A percentile compares a stretch with the other conserved stretches of the same genome.
phyloP scores from a whole-genome alignment of 177 flowering plant species.

The Vitis hybrid region DNA sequence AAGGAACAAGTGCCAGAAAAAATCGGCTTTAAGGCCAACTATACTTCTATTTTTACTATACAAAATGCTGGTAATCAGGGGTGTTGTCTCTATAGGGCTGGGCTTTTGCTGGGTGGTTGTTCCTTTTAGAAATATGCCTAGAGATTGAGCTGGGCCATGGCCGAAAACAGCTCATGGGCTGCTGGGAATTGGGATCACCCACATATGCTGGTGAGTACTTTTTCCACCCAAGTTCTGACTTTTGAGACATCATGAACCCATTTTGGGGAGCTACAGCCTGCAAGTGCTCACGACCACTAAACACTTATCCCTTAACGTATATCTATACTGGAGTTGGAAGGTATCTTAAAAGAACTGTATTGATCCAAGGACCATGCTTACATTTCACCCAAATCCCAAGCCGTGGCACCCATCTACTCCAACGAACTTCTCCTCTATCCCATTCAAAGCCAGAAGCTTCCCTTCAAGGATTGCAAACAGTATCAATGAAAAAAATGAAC shows the following conservation, averaged over 20 bases:
- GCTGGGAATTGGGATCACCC: too few species aligned
- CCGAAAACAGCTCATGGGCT: too few species aligned
- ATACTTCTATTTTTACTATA: too few species aligned
- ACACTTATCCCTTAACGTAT: neutral
- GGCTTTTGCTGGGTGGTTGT: too few species aligned
- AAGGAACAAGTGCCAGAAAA: too few species aligned
- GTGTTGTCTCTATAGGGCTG: neutral
- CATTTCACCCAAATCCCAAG: constrained; percentile 13
- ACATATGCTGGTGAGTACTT: too few species aligned
- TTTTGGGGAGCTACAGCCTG: neutral
- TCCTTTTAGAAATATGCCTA: too few species aligned
- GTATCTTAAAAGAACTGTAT: too few species aligned
- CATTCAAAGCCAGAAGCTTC: constrained; percentile 5
- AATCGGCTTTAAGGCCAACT: too few species aligned
- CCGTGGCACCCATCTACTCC: constrained; percentile 13
- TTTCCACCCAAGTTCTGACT: too few species aligned
- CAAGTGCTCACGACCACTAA: neutral
- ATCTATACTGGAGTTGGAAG: neutral
- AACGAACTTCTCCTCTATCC: constrained; percentile 2
- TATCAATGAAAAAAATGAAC: constrained; percentile 19
- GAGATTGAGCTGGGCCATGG: too few species aligned
- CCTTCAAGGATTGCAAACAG: constrained; percentile 19
- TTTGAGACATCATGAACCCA: neutral
- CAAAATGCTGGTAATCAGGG: too few species aligned
- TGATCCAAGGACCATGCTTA: neutral